Conservation (phyloP, 2,329 filamentous ascomycete species). For the Aspergillus hortae region DNA sequence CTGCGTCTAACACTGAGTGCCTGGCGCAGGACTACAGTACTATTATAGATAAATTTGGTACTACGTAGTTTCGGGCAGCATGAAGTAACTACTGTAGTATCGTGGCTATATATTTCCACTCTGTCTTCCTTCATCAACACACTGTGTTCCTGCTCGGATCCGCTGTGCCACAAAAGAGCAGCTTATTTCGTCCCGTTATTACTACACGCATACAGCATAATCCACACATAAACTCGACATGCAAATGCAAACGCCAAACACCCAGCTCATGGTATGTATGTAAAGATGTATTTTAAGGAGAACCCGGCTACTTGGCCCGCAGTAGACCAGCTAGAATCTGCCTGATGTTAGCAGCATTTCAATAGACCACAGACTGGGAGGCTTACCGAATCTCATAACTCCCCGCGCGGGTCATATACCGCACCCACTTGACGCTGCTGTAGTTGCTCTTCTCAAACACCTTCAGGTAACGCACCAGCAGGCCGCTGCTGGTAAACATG, state of each 20-base stretch:
- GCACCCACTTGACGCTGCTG: constrained; percentile 97
- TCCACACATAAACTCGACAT: not conserved
- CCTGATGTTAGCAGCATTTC: not conserved
- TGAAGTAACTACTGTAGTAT: no score
- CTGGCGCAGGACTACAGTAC: no score
- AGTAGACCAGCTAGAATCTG: constrained; percentile 17
- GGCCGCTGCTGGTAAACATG: constrained; percentile 95
- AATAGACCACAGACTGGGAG: not conserved
- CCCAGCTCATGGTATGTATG: constrained; percentile 18
- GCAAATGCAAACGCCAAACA: constrained; percentile 24
- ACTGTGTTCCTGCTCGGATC: no score
- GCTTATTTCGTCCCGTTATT: no score
- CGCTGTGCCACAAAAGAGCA: no score
- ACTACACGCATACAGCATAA: not conserved
- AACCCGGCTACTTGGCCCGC: constrained; percentile 8
- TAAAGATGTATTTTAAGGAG: not conserved
- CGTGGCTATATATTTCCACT: no score
- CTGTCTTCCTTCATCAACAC: no score
- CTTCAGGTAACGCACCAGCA: constrained; percentile 92
- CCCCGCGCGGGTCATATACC: constrained; percentile 97
- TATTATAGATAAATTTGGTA: no score
- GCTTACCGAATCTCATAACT: constrained; percentile 90
- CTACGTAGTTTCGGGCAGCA: no score
- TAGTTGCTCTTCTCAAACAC: constrained; percentile 99
- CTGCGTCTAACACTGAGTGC: no score